These are phyloP conservation scores for Candida orba DNA, from an alignment of 805 yeast species.

Conservation along the genomic window DNA sequence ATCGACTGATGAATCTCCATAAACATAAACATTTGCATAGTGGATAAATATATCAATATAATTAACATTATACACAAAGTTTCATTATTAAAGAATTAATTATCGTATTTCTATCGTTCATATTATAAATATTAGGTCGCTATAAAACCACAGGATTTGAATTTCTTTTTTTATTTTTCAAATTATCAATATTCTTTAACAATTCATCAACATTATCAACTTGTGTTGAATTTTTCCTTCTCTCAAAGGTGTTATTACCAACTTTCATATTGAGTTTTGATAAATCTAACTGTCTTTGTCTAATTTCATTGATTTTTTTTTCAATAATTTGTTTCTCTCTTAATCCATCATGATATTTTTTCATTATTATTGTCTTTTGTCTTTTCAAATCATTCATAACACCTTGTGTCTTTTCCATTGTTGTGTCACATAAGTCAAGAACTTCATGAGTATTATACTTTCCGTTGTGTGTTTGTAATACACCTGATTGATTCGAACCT, in stretches of 20 bases:
- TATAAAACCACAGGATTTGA: no score
- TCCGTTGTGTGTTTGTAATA: slow-evolving; percentile 2
- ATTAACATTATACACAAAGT: no score
- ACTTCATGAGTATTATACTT: slow-evolving; percentile 14
- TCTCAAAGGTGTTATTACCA: neutral
- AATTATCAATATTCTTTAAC: no score
- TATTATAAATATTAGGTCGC: neutral
- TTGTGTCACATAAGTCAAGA: slow-evolving; percentile 20
- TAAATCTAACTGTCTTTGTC: slow-evolving; percentile 10
- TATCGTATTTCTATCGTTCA: no score
- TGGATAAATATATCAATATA: neutral
- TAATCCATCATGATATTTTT: slow-evolving; percentile 10
- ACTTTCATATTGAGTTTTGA: slow-evolving; percentile 1
- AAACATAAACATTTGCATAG: neutral
- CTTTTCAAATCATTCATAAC: slow-evolving; percentile 20
- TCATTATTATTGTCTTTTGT: slow-evolving; percentile 17
- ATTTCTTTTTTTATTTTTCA: no score
- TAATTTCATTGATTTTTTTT: slow-evolving; percentile 8
- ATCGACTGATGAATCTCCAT: slow-evolving; percentile 19
- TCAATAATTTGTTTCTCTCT: slow-evolving; percentile 10
- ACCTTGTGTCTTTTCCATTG: slow-evolving; percentile 16
- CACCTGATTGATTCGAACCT: neutral
- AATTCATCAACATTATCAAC: no score
- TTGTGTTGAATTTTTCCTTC: neutral
- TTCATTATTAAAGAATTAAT: no score